phyloP scores from a whole-genome alignment of 2,329 filamentous ascomycete species.

The Colletotrichum sp. region DNA sequence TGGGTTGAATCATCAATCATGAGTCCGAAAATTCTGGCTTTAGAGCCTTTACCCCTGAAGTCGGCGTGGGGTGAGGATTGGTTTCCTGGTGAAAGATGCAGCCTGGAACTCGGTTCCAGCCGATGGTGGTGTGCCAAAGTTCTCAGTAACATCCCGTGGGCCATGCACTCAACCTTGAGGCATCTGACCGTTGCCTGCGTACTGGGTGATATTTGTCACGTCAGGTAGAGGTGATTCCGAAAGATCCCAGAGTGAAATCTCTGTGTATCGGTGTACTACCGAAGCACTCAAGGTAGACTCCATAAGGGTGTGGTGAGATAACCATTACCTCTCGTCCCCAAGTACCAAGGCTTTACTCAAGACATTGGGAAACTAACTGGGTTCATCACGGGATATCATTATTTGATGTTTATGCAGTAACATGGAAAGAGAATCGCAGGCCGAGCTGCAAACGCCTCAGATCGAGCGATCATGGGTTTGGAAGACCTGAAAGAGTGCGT shows the following conservation, averaged over 20 bases:
- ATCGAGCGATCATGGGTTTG: not conserved
- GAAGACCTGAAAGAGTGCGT: not conserved
- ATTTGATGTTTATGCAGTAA: not conserved
- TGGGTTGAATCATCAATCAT: not conserved
- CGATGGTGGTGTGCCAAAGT: not conserved
- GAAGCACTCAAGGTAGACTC: not conserved
- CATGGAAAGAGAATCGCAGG: not conserved
- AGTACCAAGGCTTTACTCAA: not conserved
- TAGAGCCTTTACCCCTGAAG: not conserved
- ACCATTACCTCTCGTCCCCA: not conserved
- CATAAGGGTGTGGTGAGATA: not conserved
- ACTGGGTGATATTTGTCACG: not conserved
- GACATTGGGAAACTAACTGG: not conserved
- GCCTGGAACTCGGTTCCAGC: slow-evolving; percentile 1
- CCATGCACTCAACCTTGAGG: not conserved
- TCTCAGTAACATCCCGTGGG: not conserved
- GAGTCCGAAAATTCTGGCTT: not conserved
- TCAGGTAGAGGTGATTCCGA: not conserved
- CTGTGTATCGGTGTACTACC: not conserved
- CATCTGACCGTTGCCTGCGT: not conserved
- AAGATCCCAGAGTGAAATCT: not conserved
- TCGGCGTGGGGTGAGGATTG: slow-evolving; percentile 5
- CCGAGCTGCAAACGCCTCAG: not conserved
- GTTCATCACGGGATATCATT: not conserved
- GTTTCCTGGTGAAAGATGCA: not conserved